These are phyloP conservation scores for Naganishia randhawae DNA, from an alignment of 768 basidiomycete genomes.

Conservation along the genomic window DNA sequence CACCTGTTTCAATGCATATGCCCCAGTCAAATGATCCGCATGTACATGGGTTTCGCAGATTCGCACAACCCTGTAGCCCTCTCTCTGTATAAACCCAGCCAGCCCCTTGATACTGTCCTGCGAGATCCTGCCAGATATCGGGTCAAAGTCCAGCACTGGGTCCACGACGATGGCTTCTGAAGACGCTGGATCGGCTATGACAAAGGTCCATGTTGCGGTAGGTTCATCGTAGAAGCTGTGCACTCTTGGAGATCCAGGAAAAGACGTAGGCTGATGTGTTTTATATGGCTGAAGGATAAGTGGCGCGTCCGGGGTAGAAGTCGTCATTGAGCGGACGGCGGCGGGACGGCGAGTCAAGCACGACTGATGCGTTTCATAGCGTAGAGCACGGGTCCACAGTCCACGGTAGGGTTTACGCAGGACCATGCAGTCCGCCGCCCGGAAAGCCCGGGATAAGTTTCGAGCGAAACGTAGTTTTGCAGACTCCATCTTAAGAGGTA, in stretches of 20 bases:
- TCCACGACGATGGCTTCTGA: constrained; percentile 35
- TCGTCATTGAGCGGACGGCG: not conserved
- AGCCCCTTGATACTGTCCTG: constrained; percentile 34
- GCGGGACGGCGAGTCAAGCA: not conserved
- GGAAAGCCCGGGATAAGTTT: not conserved
- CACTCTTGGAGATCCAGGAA: constrained; percentile 27
- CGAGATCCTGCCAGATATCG: constrained; percentile 27
- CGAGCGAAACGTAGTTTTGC: not conserved
- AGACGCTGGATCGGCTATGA: constrained; percentile 35
- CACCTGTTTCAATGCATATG: constrained; percentile 34
- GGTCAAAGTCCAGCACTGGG: constrained; percentile 40
- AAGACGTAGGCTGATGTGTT: constrained; percentile 23
- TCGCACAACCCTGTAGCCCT: constrained; percentile 28
- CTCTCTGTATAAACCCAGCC: constrained; percentile 29
- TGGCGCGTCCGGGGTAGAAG: not conserved
- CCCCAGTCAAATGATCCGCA: constrained; percentile 41
- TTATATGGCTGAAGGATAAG: constrained; percentile 15
- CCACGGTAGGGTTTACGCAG: not conserved
- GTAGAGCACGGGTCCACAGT: not conserved
- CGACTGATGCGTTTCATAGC: not conserved
- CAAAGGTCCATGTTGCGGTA: constrained; percentile 39
- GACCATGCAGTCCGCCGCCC: not conserved
- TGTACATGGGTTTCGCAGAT: constrained; percentile 46
- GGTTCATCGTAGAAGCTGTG: constrained; percentile 41
- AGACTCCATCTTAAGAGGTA: not conserved